Evolutionary conservation across 2,329 filamentous ascomycete genomes (phyloP).

Genomic region (Talaromyces funiculosus): DNA sequence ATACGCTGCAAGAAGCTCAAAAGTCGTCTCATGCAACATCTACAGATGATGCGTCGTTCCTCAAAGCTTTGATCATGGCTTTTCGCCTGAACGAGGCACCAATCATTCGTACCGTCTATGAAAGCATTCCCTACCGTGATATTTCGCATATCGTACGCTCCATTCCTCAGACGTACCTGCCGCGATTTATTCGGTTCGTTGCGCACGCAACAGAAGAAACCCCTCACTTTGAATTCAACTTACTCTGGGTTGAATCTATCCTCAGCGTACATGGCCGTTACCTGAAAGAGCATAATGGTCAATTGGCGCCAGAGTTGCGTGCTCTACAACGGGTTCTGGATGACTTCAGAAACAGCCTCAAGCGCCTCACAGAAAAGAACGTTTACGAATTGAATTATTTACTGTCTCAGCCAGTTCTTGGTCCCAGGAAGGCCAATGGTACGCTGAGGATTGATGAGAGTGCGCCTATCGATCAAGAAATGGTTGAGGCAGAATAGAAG

Average conservation of each 20-base stretch:
- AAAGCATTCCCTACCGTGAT: conserved; percentile 68
- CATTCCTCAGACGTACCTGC: conserved; percentile 79
- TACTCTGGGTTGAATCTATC: conserved; percentile 81
- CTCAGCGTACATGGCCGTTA: conserved; percentile 79
- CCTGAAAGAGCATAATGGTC: conserved; percentile 72
- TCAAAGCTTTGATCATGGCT: conserved; percentile 93
- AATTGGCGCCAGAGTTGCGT: conserved; percentile 77
- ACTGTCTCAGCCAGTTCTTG: conserved; percentile 47
- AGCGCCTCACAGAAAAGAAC: conserved; percentile 79
- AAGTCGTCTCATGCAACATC: conserved; percentile 48
- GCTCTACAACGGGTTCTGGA: conserved; percentile 74
- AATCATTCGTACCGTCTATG: conserved; percentile 79
- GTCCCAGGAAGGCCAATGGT: conserved; percentile 22
- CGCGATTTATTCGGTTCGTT: conserved; percentile 77
- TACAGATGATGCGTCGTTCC: conserved; percentile 63
- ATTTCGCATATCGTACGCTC: conserved; percentile 72
- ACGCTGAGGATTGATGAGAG: conserved; percentile 28
- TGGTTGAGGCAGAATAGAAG: conserved; percentile 19
- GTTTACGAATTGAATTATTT: conserved; percentile 85
- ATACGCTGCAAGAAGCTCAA: conserved; percentile 56
- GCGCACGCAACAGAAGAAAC: conserved; percentile 82
- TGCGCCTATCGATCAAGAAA: conserved; percentile 16
- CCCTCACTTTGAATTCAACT: conserved; percentile 89
- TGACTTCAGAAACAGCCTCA: conserved; percentile 75
- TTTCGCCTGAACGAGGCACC: conserved; percentile 87